Evolutionary conservation across 306 rosid genomes (phyloP), one percentile per base, ranked within the genome.

Genomic region (Malus orientalis): DNA sequence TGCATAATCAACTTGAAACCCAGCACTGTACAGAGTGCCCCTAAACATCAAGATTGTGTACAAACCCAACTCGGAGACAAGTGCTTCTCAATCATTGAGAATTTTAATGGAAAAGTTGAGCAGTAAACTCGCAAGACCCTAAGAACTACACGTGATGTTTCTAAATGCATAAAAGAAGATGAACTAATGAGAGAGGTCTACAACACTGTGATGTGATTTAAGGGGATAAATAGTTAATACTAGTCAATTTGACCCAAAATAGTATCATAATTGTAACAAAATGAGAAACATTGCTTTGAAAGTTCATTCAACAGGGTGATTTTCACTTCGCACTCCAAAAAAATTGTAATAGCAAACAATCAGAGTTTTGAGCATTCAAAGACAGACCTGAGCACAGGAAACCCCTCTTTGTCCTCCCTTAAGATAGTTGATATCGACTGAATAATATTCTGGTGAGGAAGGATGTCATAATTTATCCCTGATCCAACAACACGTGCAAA

Each of bases 321-420:
- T 57, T 82, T 67, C 78, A 82, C 67, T 27, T 4, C 1, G 18
- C 72, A 47, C 22, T 71, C 69, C 74, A 66, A 72, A 30, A 65
- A 32, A 81, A 29, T 25, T 58, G 27, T 23, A 79, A 27, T 23
- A 66, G 58, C 69, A 54, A n/a, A 62, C 57, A 73, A 38, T 69
- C 62, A 6, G 27, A 73, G 18, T 27, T 42, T 53, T 18, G 74
- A 83, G 81, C 69, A 80, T 57, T 68, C 42, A 36, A 75, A 18
- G 29, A 47, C 79, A 77, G 83, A 94, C 98, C 98, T 92, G 91
- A 89, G 89, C 70, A 85, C 88, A 76, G 93, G 97, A 83, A 92
- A 93, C 79, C 93, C 96, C 73, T 92, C 96, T 82, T 83, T 90
- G 87, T 90, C 93, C 83, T 85, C 84, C 45, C 70, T 83, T 84